Base-by-base conservation (phyloP, 108 stramenopile species). In the Poteriospumella lacustris region DNA sequence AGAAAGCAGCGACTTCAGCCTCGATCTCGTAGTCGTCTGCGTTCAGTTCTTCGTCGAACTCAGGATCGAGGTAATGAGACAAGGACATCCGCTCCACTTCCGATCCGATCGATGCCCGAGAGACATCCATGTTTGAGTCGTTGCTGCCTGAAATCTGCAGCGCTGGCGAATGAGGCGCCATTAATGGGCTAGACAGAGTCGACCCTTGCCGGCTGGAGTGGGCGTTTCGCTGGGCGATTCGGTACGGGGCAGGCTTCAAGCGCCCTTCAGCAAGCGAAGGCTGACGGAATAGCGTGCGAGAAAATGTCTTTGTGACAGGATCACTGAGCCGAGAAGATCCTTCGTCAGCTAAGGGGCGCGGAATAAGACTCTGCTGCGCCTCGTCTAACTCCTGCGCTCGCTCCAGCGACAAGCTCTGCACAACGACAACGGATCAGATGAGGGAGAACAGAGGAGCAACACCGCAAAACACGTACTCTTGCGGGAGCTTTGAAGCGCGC, bases 291-390 rank as follows among this genome's bases (percentile, higher is more conserved):
- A 73, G 5, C 5, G 19, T 42, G 26, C 3, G 44, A 24, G 3
- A 5, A 33, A 73, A 73, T 52, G 70, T 26, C 9, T 73, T 33
- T 56, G n/a, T n/a, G n/a, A n/a, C n/a, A n/a, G n/a, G n/a, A n/a
- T n/a, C n/a, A n/a, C n/a, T n/a, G n/a, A n/a, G n/a, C n/a, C n/a
- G n/a, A n/a, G n/a, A n/a, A n/a, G n/a, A n/a, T n/a, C n/a, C n/a
- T n/a, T n/a, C n/a, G n/a, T 52, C 40, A 44, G 70, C 26, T 42
- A 24, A 33, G 5, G 43, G 44, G 12, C 36, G 47, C 36, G 19
- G 26, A 5, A 5, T 38, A 5, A 5, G 31, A 3, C 36, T 3
- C 12, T 44, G 15, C 12, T 42, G 26, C 9, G 15, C 44, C 9
- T 38, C 40, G 36, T 73, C 70, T 42, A 73, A 3, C 31, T 73